Evolutionary conservation across 495 filamentous ascomycete species (phyloP).

Genomic region (Podospora pseudocomata): DNA sequence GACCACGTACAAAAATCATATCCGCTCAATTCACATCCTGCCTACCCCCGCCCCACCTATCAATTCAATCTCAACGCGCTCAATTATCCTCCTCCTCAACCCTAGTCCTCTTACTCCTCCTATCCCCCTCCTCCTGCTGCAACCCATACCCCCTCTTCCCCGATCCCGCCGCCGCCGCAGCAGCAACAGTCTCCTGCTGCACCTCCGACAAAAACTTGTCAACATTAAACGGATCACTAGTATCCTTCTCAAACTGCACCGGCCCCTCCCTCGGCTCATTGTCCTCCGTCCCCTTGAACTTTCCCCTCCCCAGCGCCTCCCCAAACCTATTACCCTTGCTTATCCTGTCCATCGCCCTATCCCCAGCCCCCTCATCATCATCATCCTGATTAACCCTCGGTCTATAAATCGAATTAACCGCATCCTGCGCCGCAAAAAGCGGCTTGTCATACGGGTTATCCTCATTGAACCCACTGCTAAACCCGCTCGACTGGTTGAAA

Average conservation of each 20-base stretch:
- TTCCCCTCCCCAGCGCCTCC: slow-evolving; percentile 82
- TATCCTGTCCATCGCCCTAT: slow-evolving; percentile 80
- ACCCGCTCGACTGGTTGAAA: slow-evolving; percentile 91
- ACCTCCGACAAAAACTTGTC: slow-evolving; percentile 88
- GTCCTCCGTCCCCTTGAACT: slow-evolving; percentile 84
- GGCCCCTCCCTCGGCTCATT: slow-evolving; percentile 86
- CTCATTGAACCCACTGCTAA: slow-evolving; percentile 90
- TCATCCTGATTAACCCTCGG: slow-evolving; percentile 68
- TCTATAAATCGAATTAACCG: slow-evolving; percentile 90
- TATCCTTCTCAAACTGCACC: slow-evolving; percentile 97
- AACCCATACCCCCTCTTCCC: slow-evolving; percentile 81
- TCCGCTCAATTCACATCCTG: not conserved
- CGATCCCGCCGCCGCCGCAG: slow-evolving; percentile 28
- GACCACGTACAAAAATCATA: not conserved
- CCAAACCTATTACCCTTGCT: slow-evolving; percentile 74
- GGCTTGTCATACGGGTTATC: slow-evolving; percentile 98
- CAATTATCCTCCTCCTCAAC: slow-evolving; percentile 68
- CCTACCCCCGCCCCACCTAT: not conserved
- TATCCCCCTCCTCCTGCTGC: slow-evolving; percentile 69
- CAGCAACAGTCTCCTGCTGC: slow-evolving; percentile 41
- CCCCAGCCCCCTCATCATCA: slow-evolving; percentile 75
- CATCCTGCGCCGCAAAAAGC: slow-evolving; percentile 93
- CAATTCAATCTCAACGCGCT: not conserved
- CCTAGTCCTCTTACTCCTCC: slow-evolving; percentile 70
- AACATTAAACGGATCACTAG: slow-evolving; percentile 82